Evolutionary conservation across 768 basidiomycete species (phyloP).

Genomic region (Lactifluus volemus): DNA sequence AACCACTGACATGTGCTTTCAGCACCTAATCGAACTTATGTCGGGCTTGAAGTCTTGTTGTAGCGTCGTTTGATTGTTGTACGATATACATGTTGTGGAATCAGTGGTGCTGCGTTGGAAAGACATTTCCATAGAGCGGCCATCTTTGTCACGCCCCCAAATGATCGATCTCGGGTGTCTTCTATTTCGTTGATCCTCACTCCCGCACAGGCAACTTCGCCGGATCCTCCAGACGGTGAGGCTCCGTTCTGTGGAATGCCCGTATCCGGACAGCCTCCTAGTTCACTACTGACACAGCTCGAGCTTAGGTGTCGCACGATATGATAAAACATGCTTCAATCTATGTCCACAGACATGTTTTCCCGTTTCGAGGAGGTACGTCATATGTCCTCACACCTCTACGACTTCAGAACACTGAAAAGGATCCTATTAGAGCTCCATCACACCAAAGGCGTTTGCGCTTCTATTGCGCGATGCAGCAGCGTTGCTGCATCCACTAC

Average conservation of each 20-base stretch:
- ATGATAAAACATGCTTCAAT: slow-evolving; percentile 46
- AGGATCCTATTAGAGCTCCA: slow-evolving; percentile 18
- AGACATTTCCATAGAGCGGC: too few species aligned
- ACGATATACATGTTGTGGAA: not conserved
- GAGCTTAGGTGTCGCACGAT: slow-evolving; percentile 48
- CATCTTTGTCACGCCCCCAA: too few species aligned
- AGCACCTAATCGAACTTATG: too few species aligned
- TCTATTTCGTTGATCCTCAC: too few species aligned
- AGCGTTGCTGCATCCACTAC: slow-evolving; percentile 41
- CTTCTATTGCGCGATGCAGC: slow-evolving; percentile 51
- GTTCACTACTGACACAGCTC: not conserved
- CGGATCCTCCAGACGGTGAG: not conserved
- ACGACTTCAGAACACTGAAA: too few species aligned
- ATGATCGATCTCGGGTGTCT: too few species aligned
- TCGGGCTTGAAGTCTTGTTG: not conserved
- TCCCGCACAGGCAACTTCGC: not conserved
- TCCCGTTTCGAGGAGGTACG: slow-evolving; percentile 51
- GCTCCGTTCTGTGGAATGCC: slow-evolving; percentile 7
- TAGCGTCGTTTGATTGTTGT: not conserved
- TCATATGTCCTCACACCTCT: not conserved
- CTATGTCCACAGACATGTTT: slow-evolving; percentile 53
- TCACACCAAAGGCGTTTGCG: slow-evolving; percentile 36
- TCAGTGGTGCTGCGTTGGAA: too few species aligned
- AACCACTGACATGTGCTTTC: not conserved
- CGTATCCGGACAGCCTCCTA: not conserved